Evolutionary conservation across 1,284 basidiomycete genomes (phyloP), one percentile per base, ranked within the genome.

Genomic region (Moesziomyces sp.): DNA sequence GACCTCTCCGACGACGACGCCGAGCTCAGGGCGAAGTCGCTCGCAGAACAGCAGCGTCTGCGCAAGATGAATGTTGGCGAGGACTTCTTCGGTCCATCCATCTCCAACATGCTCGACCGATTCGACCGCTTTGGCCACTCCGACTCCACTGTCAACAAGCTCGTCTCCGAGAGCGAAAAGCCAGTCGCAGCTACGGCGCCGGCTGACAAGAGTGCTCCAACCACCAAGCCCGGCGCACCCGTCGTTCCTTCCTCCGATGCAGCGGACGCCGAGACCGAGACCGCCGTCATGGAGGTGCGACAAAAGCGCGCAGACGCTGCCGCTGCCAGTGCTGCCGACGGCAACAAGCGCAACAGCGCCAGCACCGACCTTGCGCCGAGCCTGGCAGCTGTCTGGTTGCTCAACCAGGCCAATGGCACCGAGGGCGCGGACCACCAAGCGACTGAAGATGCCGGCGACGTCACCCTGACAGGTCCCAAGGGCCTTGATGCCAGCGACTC

Each of bases 11-110:
- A 72, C 24, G 76, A 77, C 5, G 76, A 81, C 48, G 76, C 58
- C 5, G 78, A 80, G 9, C 74, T 81, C 33, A 62, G 59, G 42
- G 65, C 52, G 18, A 57, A 63, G n/a, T 66, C 78, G 18, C 58
- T 68, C n/a, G 77, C 73, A 13, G 79, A 81, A 33, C 77, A 78
- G 59, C 69, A 81, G 33, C 71, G 79, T n/a, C 55, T 81, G 8
- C 71, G 79, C 5, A 62, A 53, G 46, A 80, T 81, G 76, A 79
- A 80, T 16, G 72, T 81, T 24, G 79, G 79, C 16, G 79, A 81
- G 24, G 79, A 81, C 60, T 81, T 81, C 65, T 81, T 81, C 28
- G 79, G 79, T 4, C 77, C 69, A 8, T 67, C 67, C 4, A 53
- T 81, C 18, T 59, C 66, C 21, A 56, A 52, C 30, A 56, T 81